Evolutionary conservation across 2,329 filamentous ascomycete genomes (phyloP), one percentile per base, ranked within the genome.

Genomic region (Epichloe gansuensis): DNA sequence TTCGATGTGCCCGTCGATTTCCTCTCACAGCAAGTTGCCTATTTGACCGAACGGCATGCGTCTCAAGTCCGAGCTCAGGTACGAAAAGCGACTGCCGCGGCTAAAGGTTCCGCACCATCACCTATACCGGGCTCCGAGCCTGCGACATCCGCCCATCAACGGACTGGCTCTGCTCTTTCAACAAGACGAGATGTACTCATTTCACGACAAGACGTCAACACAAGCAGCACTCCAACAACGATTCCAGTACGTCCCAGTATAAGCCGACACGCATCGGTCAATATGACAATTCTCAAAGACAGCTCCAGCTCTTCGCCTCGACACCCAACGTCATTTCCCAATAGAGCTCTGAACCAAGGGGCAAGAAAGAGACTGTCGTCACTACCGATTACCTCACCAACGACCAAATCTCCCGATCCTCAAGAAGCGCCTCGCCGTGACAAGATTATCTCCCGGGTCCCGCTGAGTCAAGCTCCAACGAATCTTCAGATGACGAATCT

Each of bases 41-140:
- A 90, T 80, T 80, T 97, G 5, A 95, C 93, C 63, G 91, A 97
- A 65, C 79, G 88, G 50, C 89, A 97, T 70, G 80, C 94, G 31
- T 87, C 88, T 0, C 89, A 96, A 65, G 88, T 97, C 47, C 82
- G 88, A 59, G 90, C 87, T 21, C 90, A 96, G 70, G 89, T 97
- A 74, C 82, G 87, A 56, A 93, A 85, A 64, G 81, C 84, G 44
- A 81, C 78, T 3, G 77, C 76, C 6, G 75, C 76, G 3, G 75
- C 74, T 23, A 75, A 77, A 50, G 77, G 77, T 53, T 81, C 81
- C 3, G 69, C 76, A 1, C 75, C 78, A 1, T 82, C 82, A 2
- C 80, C 82, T 2, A 63, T 77, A 15, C 79, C 77, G 15, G 73
- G 75, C 35, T 67, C 73, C 53, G 78, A 75, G 59, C 69, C 65